Evolutionary conservation across 345 rosid species (phyloP).

Genomic region (Euphorbia pulcherrima): DNA sequence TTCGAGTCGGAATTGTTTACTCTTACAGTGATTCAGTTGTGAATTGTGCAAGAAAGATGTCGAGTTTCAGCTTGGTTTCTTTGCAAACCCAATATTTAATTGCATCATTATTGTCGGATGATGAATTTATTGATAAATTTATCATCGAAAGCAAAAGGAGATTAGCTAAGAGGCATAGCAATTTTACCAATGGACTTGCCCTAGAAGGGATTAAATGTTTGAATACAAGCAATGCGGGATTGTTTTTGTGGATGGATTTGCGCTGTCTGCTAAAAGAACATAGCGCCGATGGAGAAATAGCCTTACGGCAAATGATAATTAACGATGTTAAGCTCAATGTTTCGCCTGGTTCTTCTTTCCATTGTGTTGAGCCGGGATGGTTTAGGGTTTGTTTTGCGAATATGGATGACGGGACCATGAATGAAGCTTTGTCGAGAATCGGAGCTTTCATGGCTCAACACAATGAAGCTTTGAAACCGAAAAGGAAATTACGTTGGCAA

Average conservation of each 20-base stretch:
- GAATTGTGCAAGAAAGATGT: slow-evolving; percentile 72
- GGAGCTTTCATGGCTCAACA: slow-evolving; percentile 42
- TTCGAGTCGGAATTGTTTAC: slow-evolving; percentile 77
- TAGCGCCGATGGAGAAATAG: slow-evolving; percentile 49
- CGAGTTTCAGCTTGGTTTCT: slow-evolving; percentile 87
- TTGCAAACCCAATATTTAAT: slow-evolving; percentile 76
- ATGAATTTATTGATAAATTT: slow-evolving; percentile 53
- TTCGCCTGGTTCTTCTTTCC: slow-evolving; percentile 83
- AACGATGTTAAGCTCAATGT: slow-evolving; percentile 83
- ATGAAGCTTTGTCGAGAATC: slow-evolving; percentile 65
- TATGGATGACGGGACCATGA: slow-evolving; percentile 75
- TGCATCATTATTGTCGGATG: slow-evolving; percentile 70
- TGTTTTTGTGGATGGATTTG: slow-evolving; percentile 85
- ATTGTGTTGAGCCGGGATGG: slow-evolving; percentile 83
- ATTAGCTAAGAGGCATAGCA: slow-evolving; percentile 44
- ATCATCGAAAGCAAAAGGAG: slow-evolving; percentile 45
- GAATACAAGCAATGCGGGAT: slow-evolving; percentile 56
- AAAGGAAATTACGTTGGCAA: slow-evolving; percentile 55
- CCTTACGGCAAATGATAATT: slow-evolving; percentile 64
- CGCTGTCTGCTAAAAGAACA: slow-evolving; percentile 49
- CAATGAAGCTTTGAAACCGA: slow-evolving; percentile 37
- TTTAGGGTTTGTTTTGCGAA: slow-evolving; percentile 91
- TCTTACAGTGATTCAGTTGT: slow-evolving; percentile 79
- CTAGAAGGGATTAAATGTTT: slow-evolving; percentile 60
- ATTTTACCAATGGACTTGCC: slow-evolving; percentile 49